A percentile compares a stretch with the other conserved stretches of the same genome.
Conservation (phyloP, 306 rosid genomes). For the Castanea mollissima region DNA sequence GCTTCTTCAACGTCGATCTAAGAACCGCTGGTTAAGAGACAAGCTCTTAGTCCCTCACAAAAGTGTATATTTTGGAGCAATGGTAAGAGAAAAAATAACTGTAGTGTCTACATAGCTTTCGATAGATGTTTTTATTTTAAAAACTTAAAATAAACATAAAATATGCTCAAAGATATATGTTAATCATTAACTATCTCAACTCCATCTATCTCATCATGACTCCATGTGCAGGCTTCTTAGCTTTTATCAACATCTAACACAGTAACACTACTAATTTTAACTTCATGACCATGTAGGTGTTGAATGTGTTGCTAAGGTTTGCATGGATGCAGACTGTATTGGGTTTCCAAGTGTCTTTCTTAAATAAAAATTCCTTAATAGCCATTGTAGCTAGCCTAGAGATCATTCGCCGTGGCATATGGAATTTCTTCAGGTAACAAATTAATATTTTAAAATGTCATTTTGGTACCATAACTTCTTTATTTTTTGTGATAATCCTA, state of each 20-base stretch:
- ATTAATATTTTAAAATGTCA: not conserved
- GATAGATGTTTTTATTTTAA: too few species aligned
- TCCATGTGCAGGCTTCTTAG: too few species aligned
- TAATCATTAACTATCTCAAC: too few species aligned
- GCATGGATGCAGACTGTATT: conserved; percentile 67
- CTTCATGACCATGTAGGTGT: conserved; percentile 34
- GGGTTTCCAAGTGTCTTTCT: conserved; percentile 29
- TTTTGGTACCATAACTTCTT: not conserved
- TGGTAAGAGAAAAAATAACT: conserved; percentile 35
- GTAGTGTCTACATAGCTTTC: too few species aligned
- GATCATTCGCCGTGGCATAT: conserved; percentile 72
- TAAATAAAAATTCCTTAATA: conserved; percentile 46
- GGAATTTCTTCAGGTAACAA: conserved; percentile 70
- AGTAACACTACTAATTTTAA: not conserved
- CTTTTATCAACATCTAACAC: not conserved
- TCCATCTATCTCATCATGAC: too few species aligned
- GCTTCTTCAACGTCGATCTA: conserved; percentile 51
- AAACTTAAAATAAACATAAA: too few species aligned
- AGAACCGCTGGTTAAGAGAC: conserved; percentile 67
- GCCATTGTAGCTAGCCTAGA: conserved; percentile 52
- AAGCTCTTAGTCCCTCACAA: conserved; percentile 54
- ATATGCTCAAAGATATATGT: too few species aligned
- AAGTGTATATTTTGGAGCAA: conserved; percentile 54
- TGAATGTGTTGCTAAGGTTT: conserved; percentile 69
- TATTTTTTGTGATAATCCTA: not conserved